Base-by-base conservation (phyloP, 2,329 filamentous ascomycete genomes). In the Arthrinium puccinioides region DNA sequence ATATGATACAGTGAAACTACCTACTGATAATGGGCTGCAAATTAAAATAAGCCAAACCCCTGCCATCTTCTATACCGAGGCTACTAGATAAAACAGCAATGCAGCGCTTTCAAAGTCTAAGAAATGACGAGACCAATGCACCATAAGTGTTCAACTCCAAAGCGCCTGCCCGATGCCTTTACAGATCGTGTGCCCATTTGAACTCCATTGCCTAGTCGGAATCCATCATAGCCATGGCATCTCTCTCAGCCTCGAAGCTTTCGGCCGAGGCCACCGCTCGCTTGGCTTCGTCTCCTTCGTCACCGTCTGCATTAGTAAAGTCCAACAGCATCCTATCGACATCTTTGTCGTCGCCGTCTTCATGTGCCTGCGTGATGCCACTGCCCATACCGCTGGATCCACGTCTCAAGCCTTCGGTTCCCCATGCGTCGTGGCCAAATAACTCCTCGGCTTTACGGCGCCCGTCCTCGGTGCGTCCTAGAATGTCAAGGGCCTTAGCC, bases 311-410 rank as follows among this genome's bases (percentile, higher is more conserved):
- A 40, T 75, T 72, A 4, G 70, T 73, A 45, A 76, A 63, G 29
- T 75, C 72, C 30, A 68, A 62, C 49, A 76, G 75, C 69, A 76
- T 74, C 45, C 67, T 68, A 39, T 74, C 69, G 4, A 72, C 69
- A 19, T 67, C 70, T 29, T 62, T 63, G 18, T 64, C 62, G 14
- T 70, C 69, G 24, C 67, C 66, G 6, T 68, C 65, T 44, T 49
- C 15, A 44, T 47, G 6, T 46, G 42, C 9, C 45, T 38, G 15
- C 41, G 49, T 13, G 42, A 41, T 34, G 44, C 39, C 34, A 50
- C 19, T 39, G 25, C 28, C 47, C 48, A 32, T 48, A 8, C 41
- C 45, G 9, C 57, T 58, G 4, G 56, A 52, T 20, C 48, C 25
- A 13, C 40, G 30, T 14, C 31, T 29, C 51, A 13, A 47, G 38